These are phyloP conservation scores for Cichorium intybus DNA, from an alignment of 140 eudicot genomes.

Conservation along the genomic window DNA sequence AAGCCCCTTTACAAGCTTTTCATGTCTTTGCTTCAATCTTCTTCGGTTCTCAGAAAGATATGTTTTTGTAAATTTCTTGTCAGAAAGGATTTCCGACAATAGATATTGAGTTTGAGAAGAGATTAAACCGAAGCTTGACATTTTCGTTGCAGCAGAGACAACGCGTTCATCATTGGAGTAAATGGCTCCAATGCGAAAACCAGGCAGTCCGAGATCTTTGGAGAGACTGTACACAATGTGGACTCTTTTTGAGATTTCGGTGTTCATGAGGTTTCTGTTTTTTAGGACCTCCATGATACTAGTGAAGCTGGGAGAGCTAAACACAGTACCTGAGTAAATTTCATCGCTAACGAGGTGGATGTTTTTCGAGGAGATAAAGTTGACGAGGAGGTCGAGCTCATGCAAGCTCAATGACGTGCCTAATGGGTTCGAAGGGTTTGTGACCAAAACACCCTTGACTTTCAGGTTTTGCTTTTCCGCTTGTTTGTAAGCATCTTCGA, in stretches of 20 bases:
- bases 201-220: conserved; percentile 82
- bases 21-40: conserved; percentile 41
- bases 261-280: conserved; percentile 37
- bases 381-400: conserved; percentile 42
- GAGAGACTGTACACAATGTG: conserved; percentile 86
- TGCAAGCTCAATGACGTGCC: conserved; percentile 44
- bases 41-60: conserved; percentile 38
- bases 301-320: conserved; percentile 53
- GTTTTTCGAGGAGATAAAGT: conserved; percentile 31
- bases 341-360: conserved; percentile 88
- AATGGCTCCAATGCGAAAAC: conserved; percentile 92
- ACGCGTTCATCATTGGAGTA: conserved; percentile 46
- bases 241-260: conserved; percentile 55
- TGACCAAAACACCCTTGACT: conserved; percentile 54
- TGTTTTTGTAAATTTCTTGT: conserved; percentile 32
- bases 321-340: conserved; percentile 84
- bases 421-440: conserved; percentile 71
- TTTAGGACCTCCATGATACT: conserved; percentile 73
- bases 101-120: conserved; percentile 62
- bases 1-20: conserved; percentile 42
- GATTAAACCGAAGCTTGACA: conserved; percentile 59
- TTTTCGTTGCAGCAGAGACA: conserved; percentile 51
- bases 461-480: conserved; percentile 46
- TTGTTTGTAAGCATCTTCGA: conserved; percentile 56
- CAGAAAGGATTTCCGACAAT: conserved; percentile 45